A percentile compares a stretch with the other conserved stretches of the same genome.
Evolutionary conservation across 2,329 filamentous ascomycete species (phyloP).

Genomic region (Colletotrichum sp.): DNA sequence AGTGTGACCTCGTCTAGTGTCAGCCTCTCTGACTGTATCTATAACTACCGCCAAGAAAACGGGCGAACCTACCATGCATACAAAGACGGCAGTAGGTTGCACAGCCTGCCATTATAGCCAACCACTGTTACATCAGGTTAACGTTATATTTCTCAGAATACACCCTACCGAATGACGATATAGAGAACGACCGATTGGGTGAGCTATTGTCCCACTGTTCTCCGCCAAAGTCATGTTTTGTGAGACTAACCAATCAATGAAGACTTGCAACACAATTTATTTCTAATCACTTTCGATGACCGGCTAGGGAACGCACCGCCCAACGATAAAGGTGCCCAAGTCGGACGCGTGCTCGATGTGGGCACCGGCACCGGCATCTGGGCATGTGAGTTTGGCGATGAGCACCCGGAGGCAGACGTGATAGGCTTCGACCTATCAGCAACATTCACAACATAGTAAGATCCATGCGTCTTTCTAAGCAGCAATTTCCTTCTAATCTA

Average conservation of each 20-base stretch:
- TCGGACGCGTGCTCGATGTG: constrained; percentile 44
- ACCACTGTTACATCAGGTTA: neutral
- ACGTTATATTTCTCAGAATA: neutral
- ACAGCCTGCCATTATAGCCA: neutral
- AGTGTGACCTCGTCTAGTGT: neutral
- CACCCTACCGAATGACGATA: neutral
- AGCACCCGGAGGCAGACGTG: constrained; percentile 22
- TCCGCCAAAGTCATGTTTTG: neutral
- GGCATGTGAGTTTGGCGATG: constrained; percentile 47
- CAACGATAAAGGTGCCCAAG: constrained; percentile 18
- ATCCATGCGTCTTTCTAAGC: accelerated
- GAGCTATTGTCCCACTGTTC: too few relatives aligned
- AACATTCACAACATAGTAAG: constrained; percentile 39
- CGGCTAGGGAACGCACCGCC: constrained; percentile 32
- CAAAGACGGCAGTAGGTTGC: neutral
- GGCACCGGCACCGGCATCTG: constrained; percentile 54
- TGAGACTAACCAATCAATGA: neutral
- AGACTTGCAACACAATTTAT: constrained; percentile 42
- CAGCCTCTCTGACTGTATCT: neutral
- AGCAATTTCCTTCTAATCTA: too few relatives aligned
- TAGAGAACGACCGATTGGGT: neutral
- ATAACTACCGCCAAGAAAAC: neutral
- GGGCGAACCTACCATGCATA: neutral
- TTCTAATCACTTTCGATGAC: constrained; percentile 32
- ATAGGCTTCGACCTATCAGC: constrained; percentile 45